Conservation (phyloP, 768 basidiomycete species). For the Termitomyces eurrhizus region DNA sequence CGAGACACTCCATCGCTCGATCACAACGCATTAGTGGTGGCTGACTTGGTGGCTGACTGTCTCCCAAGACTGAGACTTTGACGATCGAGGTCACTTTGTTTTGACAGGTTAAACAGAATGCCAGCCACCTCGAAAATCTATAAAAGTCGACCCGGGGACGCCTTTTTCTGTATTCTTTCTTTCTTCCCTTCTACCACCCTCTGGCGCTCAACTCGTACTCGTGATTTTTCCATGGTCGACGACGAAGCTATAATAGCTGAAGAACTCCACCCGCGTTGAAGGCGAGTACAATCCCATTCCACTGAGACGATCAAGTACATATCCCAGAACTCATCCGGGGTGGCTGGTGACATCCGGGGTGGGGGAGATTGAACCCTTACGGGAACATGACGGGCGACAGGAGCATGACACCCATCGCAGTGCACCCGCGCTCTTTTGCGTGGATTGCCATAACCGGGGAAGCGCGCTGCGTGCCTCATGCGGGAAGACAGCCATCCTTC, state of each 20-base stretch:
- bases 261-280: not conserved
- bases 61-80: not conserved
- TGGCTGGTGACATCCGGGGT: slow-evolving; percentile 12
- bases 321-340: slow-evolving; percentile 10
- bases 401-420: slow-evolving; percentile 13
- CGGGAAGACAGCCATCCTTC: slow-evolving; percentile 4
- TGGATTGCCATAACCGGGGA: slow-evolving; percentile 13
- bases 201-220: not conserved
- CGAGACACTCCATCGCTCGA: not conserved
- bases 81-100: not conserved
- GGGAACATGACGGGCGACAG: slow-evolving; percentile 12
- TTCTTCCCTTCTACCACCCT: slow-evolving; percentile 1
- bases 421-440: not conserved
- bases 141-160: not conserved
- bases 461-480: slow-evolving; percentile 1
- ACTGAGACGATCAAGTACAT: slow-evolving; percentile 1
- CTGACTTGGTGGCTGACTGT: not conserved
- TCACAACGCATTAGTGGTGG: not conserved
- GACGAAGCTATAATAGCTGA: slow-evolving; percentile 7
- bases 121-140: slow-evolving; percentile 3
- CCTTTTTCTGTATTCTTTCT: not conserved
- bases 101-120: not conserved
- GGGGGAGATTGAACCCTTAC: slow-evolving; percentile 8
- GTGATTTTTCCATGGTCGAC: not conserved
- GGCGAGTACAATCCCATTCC: slow-evolving; percentile 6